These are phyloP conservation scores for Saccharomycopsis fermentans DNA, from an alignment of 805 yeast genomes.

Conservation along the genomic window DNA sequence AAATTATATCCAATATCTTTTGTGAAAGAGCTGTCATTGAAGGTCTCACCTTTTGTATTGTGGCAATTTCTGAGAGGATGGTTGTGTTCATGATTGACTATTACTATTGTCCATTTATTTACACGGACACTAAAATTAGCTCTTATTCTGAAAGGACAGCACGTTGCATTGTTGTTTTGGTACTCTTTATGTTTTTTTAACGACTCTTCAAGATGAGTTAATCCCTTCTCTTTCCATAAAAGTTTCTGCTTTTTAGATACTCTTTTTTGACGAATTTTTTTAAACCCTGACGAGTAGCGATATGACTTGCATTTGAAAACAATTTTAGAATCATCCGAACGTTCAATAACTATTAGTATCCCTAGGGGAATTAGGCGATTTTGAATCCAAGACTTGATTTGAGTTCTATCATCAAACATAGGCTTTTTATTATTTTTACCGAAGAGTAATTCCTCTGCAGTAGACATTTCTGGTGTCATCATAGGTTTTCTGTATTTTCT, in stretches of 20 bases:
- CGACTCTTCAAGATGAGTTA: conserved; percentile 1
- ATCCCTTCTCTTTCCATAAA: conserved; percentile 20
- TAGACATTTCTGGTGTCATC: neutral
- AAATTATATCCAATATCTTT: conserved; percentile 14
- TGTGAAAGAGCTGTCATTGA: conserved; percentile 14
- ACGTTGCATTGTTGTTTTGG: neutral
- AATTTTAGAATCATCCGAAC: conserved; percentile 26
- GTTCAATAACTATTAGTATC: conserved; percentile 23
- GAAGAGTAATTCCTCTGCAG: conserved; percentile 3
- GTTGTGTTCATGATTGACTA: conserved; percentile 50
- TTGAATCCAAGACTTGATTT: conserved; percentile 19
- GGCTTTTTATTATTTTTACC: conserved; percentile 4
- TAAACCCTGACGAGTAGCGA: conserved; percentile 16
- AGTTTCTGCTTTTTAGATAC: conserved; percentile 19
- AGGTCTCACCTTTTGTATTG: conserved; percentile 5
- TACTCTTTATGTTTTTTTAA: conserved; percentile 9
- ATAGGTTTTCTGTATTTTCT: neutral
- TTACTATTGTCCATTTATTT: conserved; percentile 48
- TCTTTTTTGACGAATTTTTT: conserved; percentile 17
- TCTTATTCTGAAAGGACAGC: conserved; percentile 54
- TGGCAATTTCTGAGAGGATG: conserved; percentile 31
- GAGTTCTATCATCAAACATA: conserved; percentile 12
- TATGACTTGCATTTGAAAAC: conserved; percentile 26
- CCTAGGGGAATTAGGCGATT: conserved; percentile 17
- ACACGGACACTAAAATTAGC: conserved; percentile 49